Evolutionary conservation across 805 yeast genomes (phyloP), one percentile per base, ranked within the genome.

Genomic region (Candida sithepensis): DNA sequence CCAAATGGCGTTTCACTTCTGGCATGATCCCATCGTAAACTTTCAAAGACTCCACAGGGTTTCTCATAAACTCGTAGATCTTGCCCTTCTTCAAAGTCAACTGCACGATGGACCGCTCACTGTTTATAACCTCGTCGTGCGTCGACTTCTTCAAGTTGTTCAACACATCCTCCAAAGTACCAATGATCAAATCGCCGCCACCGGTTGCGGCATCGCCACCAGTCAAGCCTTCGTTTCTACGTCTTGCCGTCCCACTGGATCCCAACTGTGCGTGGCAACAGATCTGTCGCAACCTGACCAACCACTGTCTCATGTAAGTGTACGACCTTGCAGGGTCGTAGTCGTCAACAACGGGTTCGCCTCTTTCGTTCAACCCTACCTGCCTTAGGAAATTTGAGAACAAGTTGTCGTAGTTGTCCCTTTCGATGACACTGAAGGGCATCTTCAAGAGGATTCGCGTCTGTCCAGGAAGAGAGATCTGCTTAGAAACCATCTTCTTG

Each of bases 371-470:
- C 12, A 83, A 69, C 3, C 82, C 82, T 28, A 80, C 86, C 26
- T 70, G 76, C 14, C 65, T 58, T 44, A 81, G 68, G 58, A 89
- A 88, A n/a, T 78, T 75, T 18, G 75, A 72, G 59, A 80, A 80
- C 19, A 80, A 55, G 53, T 81, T 81, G 44, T 82, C 77, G 61
- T 94, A 94, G 57, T 88, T 84, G 59, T 88, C 89, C 59, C 86
- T 85, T 61, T 94, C 99, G 19, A 94, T 78, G 0, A 88, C 82
- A 3, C 86, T 82, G 63, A 94, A 86, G 2, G 90, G 88, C 18
- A 88, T 72, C 1, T 87, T 74, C 42, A 94, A 65, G 41, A 90
- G 69, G 9, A 82, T 72, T 44, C 96, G 73, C 3, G 74, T 73
- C 61, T 94, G 99, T 0, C 81, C 79, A 0, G 99, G 99, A 9